Evolutionary conservation across 1,284 basidiomycete species (phyloP).

Genomic region (Ustilago xerochloae): DNA sequence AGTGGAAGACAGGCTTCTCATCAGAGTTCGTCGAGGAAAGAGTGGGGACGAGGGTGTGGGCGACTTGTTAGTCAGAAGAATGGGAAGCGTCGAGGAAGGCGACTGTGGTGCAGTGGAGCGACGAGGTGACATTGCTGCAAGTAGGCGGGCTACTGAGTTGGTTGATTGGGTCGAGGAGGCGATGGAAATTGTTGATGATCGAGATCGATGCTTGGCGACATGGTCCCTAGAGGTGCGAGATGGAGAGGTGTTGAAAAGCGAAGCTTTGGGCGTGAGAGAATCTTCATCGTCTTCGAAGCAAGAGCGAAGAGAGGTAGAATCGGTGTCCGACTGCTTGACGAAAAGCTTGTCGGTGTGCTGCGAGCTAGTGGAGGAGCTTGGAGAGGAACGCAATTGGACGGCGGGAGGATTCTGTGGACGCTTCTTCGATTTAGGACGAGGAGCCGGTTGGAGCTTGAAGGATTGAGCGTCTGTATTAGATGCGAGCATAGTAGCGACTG

Average conservation of each 20-base stretch:
- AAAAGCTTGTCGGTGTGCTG: background rate
- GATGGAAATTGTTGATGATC: constrained; percentile 11
- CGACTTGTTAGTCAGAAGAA: constrained; percentile 19
- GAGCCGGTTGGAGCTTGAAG: constrained; percentile 43
- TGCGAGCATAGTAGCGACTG: constrained; percentile 17
- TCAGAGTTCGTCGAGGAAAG: constrained; percentile 29
- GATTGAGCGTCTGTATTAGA: constrained; percentile 19
- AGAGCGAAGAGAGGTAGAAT: constrained; percentile 4
- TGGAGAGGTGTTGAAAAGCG: background rate
- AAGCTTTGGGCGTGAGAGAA: constrained; percentile 18
- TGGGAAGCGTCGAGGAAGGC: constrained; percentile 1
- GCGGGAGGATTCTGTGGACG: constrained; percentile 16
- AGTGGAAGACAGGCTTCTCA: constrained; percentile 33
- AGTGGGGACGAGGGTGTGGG: constrained; percentile 28
- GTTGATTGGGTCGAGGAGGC: constrained; percentile 3
- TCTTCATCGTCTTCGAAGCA: constrained; percentile 30
- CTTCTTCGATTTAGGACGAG: constrained; percentile 33
- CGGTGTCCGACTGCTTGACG: background rate
- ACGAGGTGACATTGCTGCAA: constrained; percentile 5
- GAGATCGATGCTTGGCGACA: background rate
- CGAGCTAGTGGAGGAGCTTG: background rate
- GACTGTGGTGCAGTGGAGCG: background rate
- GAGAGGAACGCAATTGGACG: background rate
- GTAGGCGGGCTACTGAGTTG: constrained; percentile 12
- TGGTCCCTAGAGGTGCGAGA: background rate